Evolutionary conservation across 2,329 filamentous ascomycete species (phyloP).

Genomic region (Emergomyces africanus): DNA sequence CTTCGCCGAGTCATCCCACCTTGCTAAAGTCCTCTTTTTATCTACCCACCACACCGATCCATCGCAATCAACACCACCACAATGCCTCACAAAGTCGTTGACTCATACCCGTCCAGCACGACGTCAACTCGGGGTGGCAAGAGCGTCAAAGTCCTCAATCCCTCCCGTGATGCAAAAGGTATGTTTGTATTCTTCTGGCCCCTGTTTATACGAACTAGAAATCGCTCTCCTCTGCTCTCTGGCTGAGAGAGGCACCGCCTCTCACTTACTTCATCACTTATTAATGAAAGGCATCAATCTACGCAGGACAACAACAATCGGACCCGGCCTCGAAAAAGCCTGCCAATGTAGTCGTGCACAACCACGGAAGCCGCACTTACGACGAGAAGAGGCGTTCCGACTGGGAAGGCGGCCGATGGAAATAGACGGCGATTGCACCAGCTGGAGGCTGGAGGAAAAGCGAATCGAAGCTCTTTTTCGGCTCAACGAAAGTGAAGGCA

Average conservation of each 20-base stretch:
- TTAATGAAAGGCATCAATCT: conserved; percentile 1
- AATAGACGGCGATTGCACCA: conserved; percentile 2
- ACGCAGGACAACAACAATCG: conserved; percentile 1
- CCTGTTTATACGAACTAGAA: too few species aligned
- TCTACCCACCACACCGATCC: neutral
- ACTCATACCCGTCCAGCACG: conserved; percentile 11
- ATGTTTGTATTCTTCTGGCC: neutral
- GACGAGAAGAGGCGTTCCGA: conserved; percentile 6
- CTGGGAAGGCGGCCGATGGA: conserved; percentile 4
- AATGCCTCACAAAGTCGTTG: conserved; percentile 8
- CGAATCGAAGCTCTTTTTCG: neutral
- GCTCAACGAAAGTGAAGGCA: neutral
- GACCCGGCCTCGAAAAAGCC: conserved; percentile 1
- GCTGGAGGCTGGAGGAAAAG: neutral
- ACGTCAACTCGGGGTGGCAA: neutral
- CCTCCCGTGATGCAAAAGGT: conserved; percentile 5
- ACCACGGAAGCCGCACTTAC: conserved; percentile 5
- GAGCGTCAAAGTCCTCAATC: neutral
- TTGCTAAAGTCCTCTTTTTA: neutral
- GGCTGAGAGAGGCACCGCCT: neutral
- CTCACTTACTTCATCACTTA: neutral
- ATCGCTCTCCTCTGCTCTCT: neutral
- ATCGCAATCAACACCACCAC: conserved; percentile 1
- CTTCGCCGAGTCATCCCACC: neutral
- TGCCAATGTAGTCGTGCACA: conserved; percentile 4